Evolutionary conservation across 495 filamentous ascomycete species (phyloP).

Genomic region (Cryomyces minteri): DNA sequence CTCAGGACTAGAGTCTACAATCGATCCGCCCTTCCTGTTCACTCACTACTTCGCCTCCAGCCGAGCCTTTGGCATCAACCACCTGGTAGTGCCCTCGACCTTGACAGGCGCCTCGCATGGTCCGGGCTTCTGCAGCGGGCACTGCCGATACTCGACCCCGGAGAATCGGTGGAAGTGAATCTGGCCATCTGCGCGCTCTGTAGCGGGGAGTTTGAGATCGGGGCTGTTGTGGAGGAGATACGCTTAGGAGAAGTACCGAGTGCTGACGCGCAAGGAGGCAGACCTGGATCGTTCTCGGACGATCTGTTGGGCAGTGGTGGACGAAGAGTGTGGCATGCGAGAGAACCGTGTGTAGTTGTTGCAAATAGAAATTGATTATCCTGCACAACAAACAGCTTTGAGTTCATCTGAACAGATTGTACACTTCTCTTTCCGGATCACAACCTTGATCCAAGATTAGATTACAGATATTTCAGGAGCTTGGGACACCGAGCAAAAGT

Average conservation of each 20-base stretch:
- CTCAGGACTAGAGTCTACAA: conserved; percentile 53
- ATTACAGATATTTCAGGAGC: too few species aligned
- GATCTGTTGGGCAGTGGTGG: conserved; percentile 26
- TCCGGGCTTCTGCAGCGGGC: conserved; percentile 67
- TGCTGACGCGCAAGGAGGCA: conserved; percentile 14
- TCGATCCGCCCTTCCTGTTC: conserved; percentile 45
- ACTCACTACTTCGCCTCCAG: conserved; percentile 57
- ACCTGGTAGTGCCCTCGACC: conserved; percentile 57
- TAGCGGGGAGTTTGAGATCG: conserved; percentile 66
- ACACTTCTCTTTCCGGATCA: too few species aligned
- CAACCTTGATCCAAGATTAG: too few species aligned
- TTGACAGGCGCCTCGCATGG: conserved; percentile 67
- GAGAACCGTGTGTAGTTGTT: background rate
- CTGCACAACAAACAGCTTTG: too few species aligned
- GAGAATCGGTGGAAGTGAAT: conserved; percentile 32
- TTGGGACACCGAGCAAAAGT: too few species aligned
- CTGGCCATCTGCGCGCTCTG: conserved; percentile 56
- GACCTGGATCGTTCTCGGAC: conserved; percentile 29
- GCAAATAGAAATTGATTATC: too few species aligned
- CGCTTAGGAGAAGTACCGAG: conserved; percentile 2
- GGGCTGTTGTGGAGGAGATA: conserved; percentile 67
- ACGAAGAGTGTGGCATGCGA: background rate
- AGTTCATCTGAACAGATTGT: too few species aligned
- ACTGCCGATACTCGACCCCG: conserved; percentile 38
- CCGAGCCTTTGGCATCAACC: conserved; percentile 59